Evolutionary conservation across 495 filamentous ascomycete genomes (phyloP), one percentile per base, ranked within the genome.

Genomic region (Penicillium herquei): DNA sequence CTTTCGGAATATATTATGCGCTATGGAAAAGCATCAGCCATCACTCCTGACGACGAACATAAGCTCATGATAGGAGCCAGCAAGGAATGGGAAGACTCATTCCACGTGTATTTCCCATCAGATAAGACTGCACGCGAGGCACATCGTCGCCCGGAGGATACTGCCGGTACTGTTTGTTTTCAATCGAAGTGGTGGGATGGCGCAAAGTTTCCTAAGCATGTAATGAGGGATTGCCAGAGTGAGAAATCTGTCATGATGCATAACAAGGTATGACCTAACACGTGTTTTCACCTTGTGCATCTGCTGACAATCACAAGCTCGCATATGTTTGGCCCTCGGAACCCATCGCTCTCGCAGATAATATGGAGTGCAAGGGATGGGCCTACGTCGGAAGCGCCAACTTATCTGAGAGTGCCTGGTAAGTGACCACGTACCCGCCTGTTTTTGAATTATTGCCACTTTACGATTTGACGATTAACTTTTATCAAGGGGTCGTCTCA

Each of bases 311-410:
- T 13, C 42, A 18, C 26, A 34, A 83, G 77, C 74, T 95, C 37
- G 71, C 94, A 35, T 89, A 86, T 55, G 87, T 85, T 6, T 78
- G 83, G 10, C 82, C 77, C 13, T 62, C 76, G 13, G 64, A 72
- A 7, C 61, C 72, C 10, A 66, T 75, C 0, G 37, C 44, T 0
- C 45, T 74, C 46, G 40, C 59, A 1, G 56, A 71, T 32, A 59
- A 51, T 26, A 59, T 50, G 0, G 49, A 61, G 39, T 70, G 70
- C 40, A 59, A 52, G 12, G 77, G 84, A 8, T 98, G 89, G 84
- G 88, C 82, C 0, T 98, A 98, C 64, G 75, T 96, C n/a, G 94
- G 94, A 14, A 94, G 89, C 58, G 90, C 91, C 1, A 98, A 98
- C 70, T 63, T 96, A 7, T 93, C 91, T 0, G 91, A 96, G 70